Evolutionary conservation across 2,329 filamentous ascomycete genomes (phyloP), one percentile per base, ranked within the genome.

Genomic region (Penicillium verrucosum): DNA sequence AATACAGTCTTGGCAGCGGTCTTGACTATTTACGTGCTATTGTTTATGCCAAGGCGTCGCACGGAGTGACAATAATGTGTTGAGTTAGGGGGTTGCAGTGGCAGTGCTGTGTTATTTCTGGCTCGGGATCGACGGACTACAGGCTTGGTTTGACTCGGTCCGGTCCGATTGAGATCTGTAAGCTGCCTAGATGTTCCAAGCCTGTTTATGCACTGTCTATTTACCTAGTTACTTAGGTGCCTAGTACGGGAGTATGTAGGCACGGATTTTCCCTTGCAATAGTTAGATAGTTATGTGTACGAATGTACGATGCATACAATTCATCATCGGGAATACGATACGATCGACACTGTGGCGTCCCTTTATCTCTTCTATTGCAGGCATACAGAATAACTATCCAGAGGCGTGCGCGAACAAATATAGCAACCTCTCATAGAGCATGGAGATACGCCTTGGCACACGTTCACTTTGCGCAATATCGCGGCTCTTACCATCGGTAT

Each of bases 81-180:
- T 36, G 23, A 48, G 54, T 11, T 46, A 47, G 50, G 54, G 54
- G 54, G 54, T 50, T 49, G 27, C 45, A 51, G 54, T 56, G 48
- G 47, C 53, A 56, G 53, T 56, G 48, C 27, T 52, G 2, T 30
- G 25, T 38, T 51, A 34, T 40, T 55, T 21, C 21, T 37, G 30
- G n/a, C 44, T 56, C 36, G 54, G 43, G 54, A 48, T 54, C 50
- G 50, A 54, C 54, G 44, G 53, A 27, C 38, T 18, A 54, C 30
- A 41, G 34, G 14, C 48, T 46, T 52, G 34, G 54, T 52, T 23
- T 23, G 43, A 55, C 51, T 58, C 56, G 51, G 45, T 55, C 45
- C 51, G 41, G 51, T 58, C 51, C 56, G 45, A 37, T 54, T 53
- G 56, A 46, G 51, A 55, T 55, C 16, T 44, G 32, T 42, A 18